phyloP scores from a whole-genome alignment of 2,329 filamentous ascomycete species.

The Aspergillus sp. region DNA sequence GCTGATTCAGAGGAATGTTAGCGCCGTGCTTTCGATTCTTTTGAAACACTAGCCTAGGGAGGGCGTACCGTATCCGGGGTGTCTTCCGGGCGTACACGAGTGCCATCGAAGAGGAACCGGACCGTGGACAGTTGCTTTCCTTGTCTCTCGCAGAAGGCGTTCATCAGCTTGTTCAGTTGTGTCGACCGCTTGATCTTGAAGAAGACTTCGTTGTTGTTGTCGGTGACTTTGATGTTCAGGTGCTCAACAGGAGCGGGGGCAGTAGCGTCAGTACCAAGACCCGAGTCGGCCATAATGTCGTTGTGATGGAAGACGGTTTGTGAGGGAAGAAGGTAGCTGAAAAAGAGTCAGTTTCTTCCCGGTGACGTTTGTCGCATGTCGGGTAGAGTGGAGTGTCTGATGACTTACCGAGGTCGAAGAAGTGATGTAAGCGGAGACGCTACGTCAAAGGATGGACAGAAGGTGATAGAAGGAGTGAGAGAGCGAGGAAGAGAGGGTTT shows the following conservation, averaged over 20 bases:
- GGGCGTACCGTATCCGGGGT: conserved; percentile 79
- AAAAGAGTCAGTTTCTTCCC: neutral
- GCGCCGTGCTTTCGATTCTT: too few relatives aligned
- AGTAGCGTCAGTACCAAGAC: conserved; percentile 8
- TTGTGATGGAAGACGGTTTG: conserved; percentile 35
- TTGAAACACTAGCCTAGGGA: neutral
- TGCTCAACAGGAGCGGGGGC: conserved; percentile 64
- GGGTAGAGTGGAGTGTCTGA: neutral
- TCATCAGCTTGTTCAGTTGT: conserved; percentile 96
- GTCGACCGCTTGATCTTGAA: conserved; percentile 99
- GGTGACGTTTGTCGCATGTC: neutral
- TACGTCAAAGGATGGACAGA: neutral
- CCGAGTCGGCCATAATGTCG: conserved; percentile 40
- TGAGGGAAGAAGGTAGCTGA: neutral
- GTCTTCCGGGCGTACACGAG: conserved; percentile 82
- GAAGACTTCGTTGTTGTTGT: conserved; percentile 99
- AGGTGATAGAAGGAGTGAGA: neutral
- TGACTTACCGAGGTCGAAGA: neutral
- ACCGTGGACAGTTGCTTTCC: conserved; percentile 83
- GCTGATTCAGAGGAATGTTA: conserved; percentile 49
- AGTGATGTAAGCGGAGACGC: neutral
- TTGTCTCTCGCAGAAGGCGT: conserved; percentile 93
- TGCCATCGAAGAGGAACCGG: conserved; percentile 94
- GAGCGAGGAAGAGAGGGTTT: conserved; percentile 4
- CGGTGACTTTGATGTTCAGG: conserved; percentile 98